These are phyloP conservation scores for Leishmania turanica DNA, from an alignment of 208 protist genomes.

Conservation along the genomic window DNA sequence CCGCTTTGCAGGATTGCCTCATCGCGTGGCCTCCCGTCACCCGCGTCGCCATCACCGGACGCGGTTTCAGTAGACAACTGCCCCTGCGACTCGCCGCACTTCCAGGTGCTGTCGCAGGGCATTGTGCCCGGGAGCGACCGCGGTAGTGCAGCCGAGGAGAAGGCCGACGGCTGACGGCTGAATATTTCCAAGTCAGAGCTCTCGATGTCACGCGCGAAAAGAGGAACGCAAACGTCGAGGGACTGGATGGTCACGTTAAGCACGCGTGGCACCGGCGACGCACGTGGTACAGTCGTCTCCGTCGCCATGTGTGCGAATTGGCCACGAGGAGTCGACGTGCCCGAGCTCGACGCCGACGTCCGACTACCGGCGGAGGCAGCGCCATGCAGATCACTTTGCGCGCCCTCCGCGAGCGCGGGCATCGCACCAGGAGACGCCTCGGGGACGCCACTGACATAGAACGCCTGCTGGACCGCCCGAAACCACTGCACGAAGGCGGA, in stretches of 20 bases:
- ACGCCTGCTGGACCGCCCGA: conserved; percentile 2
- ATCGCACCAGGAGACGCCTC: background rate
- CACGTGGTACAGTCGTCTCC: background rate
- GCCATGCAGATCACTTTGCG: background rate
- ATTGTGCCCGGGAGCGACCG: background rate
- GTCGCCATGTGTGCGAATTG: background rate
- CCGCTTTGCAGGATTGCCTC: background rate
- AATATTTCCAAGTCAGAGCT: conserved; percentile 24
- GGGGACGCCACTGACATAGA: conserved; percentile 6
- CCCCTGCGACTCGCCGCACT: background rate
- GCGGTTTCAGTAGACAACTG: background rate
- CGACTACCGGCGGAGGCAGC: background rate
- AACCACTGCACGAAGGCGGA: conserved; percentile 18
- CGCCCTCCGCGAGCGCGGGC: background rate
- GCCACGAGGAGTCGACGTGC: background rate
- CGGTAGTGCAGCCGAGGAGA: conserved; percentile 7
- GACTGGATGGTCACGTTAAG: conserved; percentile 27
- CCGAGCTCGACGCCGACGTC: background rate
- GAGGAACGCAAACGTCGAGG: conserved; percentile 38
- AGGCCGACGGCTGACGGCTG: conserved; percentile 15
- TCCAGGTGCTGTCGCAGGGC: background rate
- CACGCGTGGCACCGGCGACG: conserved; percentile 2
- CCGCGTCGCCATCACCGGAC: background rate
- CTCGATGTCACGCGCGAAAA: conserved; percentile 38
- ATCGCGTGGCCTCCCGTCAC: background rate